These are phyloP conservation scores for Fusarium sp. DNA, from an alignment of 2,329 filamentous ascomycete genomes.

Conservation along the genomic window DNA sequence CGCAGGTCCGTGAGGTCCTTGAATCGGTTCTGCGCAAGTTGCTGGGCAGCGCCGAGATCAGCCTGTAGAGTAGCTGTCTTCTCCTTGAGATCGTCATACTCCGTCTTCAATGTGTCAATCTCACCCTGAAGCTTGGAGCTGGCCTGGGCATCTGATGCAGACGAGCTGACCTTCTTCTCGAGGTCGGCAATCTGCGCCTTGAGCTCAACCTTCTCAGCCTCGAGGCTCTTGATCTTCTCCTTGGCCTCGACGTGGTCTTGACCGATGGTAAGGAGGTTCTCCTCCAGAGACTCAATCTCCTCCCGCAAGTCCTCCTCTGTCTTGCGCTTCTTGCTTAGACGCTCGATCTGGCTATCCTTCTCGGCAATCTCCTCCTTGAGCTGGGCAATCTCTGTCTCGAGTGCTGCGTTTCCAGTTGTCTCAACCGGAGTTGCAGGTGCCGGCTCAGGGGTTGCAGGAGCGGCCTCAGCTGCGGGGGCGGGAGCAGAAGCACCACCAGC, in stretches of 20 bases:
- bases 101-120: constrained; percentile 64
- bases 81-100: constrained; percentile 76
- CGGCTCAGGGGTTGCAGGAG: constrained; percentile 53
- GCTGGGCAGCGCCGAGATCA: constrained; percentile 86
- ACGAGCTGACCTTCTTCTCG: constrained; percentile 74
- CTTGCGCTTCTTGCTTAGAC: constrained; percentile 75
- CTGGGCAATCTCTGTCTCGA: constrained; percentile 62
- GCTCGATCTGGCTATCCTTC: constrained; percentile 80
- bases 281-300: constrained; percentile 85
- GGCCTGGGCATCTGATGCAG: constrained; percentile 52
- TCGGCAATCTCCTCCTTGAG: constrained; percentile 67
- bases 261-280: constrained; percentile 82
- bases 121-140: constrained; percentile 70
- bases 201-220: constrained; percentile 75
- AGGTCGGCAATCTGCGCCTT: constrained; percentile 72
- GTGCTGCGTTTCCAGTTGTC: constrained; percentile 48
- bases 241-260: constrained; percentile 88
- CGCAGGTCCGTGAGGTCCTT: constrained; percentile 87
- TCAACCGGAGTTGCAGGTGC: constrained; percentile 47
- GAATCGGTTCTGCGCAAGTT: constrained; percentile 87
- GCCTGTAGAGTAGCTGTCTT: constrained; percentile 79
- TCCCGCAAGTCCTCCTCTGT: constrained; percentile 84
- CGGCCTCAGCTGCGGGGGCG: constrained; percentile 46
- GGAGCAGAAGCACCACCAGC: constrained; percentile 57
- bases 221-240: constrained; percentile 78